Base-by-base conservation (phyloP, 2,329 filamentous ascomycete genomes). In the Penicillium sumatraense region DNA sequence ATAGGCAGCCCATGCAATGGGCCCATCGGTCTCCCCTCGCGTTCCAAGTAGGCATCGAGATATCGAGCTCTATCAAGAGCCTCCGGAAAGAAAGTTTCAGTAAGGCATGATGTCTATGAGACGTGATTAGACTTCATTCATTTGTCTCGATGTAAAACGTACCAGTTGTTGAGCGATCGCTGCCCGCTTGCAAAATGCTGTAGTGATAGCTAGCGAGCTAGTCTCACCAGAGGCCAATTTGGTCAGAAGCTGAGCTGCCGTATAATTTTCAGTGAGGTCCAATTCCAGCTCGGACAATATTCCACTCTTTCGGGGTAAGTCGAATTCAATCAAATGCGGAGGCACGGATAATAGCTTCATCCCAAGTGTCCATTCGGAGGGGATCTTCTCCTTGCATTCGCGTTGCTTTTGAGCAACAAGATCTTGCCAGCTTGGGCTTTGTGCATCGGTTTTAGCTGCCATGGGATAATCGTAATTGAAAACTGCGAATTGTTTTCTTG, bases 231-330 rank as follows among this genome's bases (percentile, higher is more conserved):
- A 51, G 0, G 61, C 59, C 8, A 70, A 51, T 8, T 61, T 62
- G 3, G 23, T 48, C 6, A 68, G 27, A 8, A 69, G 53, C 16
- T 65, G 55, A 0, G 42, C 47, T 5, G 63, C 67, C 3, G 61
- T 54, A 35, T 64, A 65, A 3, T 61, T 61, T 47, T 70, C 66
- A 0, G 82, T 84, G 31, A 84, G 80, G 8, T 72, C 68, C 3
- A 83, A 58, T 61, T 84, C 81, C n/a, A 68, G 56, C 0, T 70
- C 44, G 0, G 77, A 74, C 6, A 84, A 64, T 7, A 84, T 65
- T 1, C 80, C 80, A 47, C 77, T 79, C 46, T 49, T 50, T 9
- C 59, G 57, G 0, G 60, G 57, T 3, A 64, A 40, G 40, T 58
- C 59, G 56, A 61, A 58, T 3, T 63, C 64, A 6, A 73, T 46